Evolutionary conservation across 257 asterid species (phyloP), one percentile per base, ranked within the genome.

Genomic region (Fraxinus excelsior): DNA sequence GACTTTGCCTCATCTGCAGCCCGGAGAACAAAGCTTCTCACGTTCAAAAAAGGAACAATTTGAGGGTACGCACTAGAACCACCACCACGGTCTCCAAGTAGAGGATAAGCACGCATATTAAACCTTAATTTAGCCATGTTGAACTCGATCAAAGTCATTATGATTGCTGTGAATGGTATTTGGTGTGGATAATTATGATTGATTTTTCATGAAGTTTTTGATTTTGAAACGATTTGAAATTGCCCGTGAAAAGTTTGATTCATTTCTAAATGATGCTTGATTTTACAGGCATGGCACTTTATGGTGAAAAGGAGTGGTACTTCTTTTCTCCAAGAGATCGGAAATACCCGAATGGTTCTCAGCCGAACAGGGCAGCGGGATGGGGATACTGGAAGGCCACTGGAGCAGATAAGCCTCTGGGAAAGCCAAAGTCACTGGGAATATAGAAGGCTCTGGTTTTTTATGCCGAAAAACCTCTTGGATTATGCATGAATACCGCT

Each of bases 1-100:
- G 97, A 86, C 78, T 86, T 89, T 34, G 97, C 98, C 80, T 89
- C 97, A 13, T 89, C 94, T 14, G 98, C 85, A 62, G 98, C 97
- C 28, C 98, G 99, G 82, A 96, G 98, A 70, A 96, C 96, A 73
- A 90, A 82, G 72, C 84, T 88, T 78, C 86, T 89, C 18, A 96
- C 88, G 16, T 86, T 84, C 88, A 96, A 76, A 79, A 82, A 90
- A 4, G 97, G n/a, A n/a, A n/a, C n/a, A n/a, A n/a, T n/a, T n/a
- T n/a, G n/a, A n/a, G n/a, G n/a, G n/a, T n/a, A n/a, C n/a, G n/a
- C n/a, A n/a, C n/a, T n/a, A n/a, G n/a, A n/a, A n/a, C n/a, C n/a
- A n/a, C n/a, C n/a, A n/a, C n/a, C n/a, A 29, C 32, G 3, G 32
- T 29, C 32, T 29, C 32, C 32, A 29, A 29, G 32, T 29, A 29